Evolutionary conservation across 1,284 basidiomycete species (phyloP).

Genomic region (Boletus holoroseus): DNA sequence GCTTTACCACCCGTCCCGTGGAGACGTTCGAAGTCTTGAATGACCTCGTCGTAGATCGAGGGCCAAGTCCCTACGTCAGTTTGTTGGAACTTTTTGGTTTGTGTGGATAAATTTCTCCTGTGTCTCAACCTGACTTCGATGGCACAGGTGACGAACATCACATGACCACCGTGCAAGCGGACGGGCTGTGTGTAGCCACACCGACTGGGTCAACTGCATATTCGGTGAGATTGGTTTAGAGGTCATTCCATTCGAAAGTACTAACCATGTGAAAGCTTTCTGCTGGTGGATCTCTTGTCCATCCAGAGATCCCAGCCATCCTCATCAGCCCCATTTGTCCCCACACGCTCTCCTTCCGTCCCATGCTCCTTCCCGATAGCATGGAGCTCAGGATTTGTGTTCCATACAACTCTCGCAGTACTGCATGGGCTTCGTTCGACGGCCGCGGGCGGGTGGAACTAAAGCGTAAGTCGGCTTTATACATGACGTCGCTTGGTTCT

Average conservation of each 20-base stretch:
- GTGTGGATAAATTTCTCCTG: conserved; percentile 26
- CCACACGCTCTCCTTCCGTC: conserved; percentile 96
- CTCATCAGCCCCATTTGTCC: conserved; percentile 98
- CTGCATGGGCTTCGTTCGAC: conserved; percentile 99
- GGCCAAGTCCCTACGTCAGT: conserved; percentile 97
- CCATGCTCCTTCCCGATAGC: conserved; percentile 96
- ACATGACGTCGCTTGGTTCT: conserved; percentile 1
- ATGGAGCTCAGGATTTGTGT: conserved; percentile 99
- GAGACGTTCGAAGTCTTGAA: conserved; percentile 99
- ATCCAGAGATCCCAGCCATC: conserved; percentile 96
- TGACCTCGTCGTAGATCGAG: conserved; percentile 96
- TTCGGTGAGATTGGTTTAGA: conserved; percentile 52
- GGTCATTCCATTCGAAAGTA: background rate
- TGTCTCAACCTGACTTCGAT: conserved; percentile 7
- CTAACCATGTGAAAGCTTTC: conserved; percentile 62
- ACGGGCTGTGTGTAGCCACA: conserved; percentile 93
- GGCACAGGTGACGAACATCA: conserved; percentile 91
- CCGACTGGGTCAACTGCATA: conserved; percentile 99
- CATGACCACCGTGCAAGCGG: conserved; percentile 98
- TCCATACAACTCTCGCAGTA: conserved; percentile 96
- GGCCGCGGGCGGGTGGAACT: conserved; percentile 95
- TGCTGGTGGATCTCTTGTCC: conserved; percentile 95
- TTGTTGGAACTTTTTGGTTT: conserved; percentile 92
- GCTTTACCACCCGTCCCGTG: conserved; percentile 90
- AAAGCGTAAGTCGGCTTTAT: conserved; percentile 62